A percentile compares a stretch with the other conserved stretches of the same genome.
Evolutionary conservation across 2,329 filamentous ascomycete species (phyloP).

Genomic region (Elsinoe perseae): DNA sequence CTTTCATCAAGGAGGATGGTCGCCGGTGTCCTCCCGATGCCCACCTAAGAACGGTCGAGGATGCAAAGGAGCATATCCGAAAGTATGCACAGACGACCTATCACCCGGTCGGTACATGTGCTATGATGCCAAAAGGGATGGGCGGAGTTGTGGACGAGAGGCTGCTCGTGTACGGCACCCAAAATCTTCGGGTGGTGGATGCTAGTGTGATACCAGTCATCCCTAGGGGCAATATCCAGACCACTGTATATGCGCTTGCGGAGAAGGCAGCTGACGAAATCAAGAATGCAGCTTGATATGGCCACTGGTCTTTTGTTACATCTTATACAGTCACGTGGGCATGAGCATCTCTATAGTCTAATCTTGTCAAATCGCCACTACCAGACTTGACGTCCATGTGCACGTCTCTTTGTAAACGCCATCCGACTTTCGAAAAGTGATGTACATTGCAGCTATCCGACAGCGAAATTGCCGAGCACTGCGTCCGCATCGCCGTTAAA

Average conservation of each 20-base stretch:
- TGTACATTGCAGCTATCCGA: no score
- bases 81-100: conserved; percentile 25
- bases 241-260: conserved; percentile 26
- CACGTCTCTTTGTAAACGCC: no score
- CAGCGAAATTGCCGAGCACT: neutral
- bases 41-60: conserved; percentile 17
- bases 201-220: conserved; percentile 38
- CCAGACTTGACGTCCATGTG: no score
- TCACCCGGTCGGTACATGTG: conserved; percentile 37
- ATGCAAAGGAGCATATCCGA: conserved; percentile 20
- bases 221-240: conserved; percentile 22
- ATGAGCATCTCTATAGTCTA: no score
- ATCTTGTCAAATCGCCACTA: no score
- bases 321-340: no score
- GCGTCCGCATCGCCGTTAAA: neutral
- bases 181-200: conserved; percentile 37
- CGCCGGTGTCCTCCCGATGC: conserved; percentile 16
- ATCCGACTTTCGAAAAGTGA: no score
- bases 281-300: no score
- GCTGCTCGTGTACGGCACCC: conserved; percentile 23
- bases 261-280: conserved; percentile 35
- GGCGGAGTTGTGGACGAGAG: conserved; percentile 24
- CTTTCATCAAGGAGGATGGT: conserved; percentile 21
- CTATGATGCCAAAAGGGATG: conserved; percentile 22
- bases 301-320: no score